Evolutionary conservation across 331 rosid species (phyloP), one percentile per base, ranked within the genome.

Genomic region (Rosa hybrid): DNA sequence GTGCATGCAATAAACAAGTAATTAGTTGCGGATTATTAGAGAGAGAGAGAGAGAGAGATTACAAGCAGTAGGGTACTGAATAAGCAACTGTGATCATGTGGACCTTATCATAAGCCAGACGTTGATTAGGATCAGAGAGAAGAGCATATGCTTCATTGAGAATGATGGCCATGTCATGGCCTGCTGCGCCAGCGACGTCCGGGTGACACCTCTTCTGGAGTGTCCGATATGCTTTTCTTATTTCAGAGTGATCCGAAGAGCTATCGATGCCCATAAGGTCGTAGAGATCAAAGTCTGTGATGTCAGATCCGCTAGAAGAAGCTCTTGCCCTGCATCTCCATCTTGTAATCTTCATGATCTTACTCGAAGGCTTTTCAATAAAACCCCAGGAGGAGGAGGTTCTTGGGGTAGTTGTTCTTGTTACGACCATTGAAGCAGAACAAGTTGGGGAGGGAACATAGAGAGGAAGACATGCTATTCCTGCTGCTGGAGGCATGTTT

Each of bases 131-230:
- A 80, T 94, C 90, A 7, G 94, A 92, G 45, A 94, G 98, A 78
- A 94, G 77, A 23, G 96, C 84, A 76, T 94, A 94, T 45, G 88
- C 97, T 76, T 94, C 89, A 70, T 94, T 94, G 59, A 94, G 98
- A 51, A 94, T 88, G 85, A 94, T 92, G 57, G 98, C 92, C 98
- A 94, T 90, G 86, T 92, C 97, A 16, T 94, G 98, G 42, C 98
- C 97, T 18, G 92, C 21, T 65, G 97, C 88, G 3, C 98, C 98
- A 3, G 97, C 96, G 46, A 94, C 87, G 75, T 94, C 98, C 8
- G 98, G 98, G 64, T 94, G 98, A 79, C 98, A 94, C 13, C 87
- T 88, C 72, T 94, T 94, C 87, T 94, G 98, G 62, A 94, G 97
- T 14, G 86, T 75, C 6, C 98, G 90, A 46, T 94, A 94, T 0